Base-by-base conservation (phyloP, 164 flowering plant genomes). In the Magnolia changhungtana region DNA sequence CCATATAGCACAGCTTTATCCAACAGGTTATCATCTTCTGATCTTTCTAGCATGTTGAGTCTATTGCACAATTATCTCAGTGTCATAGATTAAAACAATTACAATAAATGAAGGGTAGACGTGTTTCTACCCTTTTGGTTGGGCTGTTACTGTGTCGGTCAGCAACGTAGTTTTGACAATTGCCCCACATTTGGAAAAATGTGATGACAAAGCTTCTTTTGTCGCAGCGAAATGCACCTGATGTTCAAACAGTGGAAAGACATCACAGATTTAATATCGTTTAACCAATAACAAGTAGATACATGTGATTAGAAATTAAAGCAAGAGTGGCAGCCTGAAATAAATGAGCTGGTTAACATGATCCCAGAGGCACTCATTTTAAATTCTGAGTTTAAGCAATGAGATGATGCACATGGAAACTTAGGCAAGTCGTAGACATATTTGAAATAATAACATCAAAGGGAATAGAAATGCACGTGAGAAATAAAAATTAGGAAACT, bases 201-300 rank as follows among this genome's bases (percentile, higher is more conserved):
- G 80, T 69, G 20, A 69, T 58, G 80, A 72, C 16, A 86, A 73
- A 67, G 82, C 82, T 74, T 84, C 86, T 67, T 74, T 84, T 55
- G 85, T 78, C 51, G 85, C 87, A 10, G 80, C 83, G 75, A 79
- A 82, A 75, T 86, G 88, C 72, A 86, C 88, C 88, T 86, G 72
- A 74, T n/a, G 73, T 75, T 71, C 72, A 77, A 29, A n/a, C 68
- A 79, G 27, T 50, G 66, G 63, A 55, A 75, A 71, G 71, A 29
- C 49, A 66, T 50, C 63, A 20, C 16, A 69, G 61, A 1, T 66
- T 74, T 50, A 74, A 58, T 20, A 74, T 74, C 64, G 50, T 50
- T 65, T 58, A 18, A 10, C n/a, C 6, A n/a, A 20, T 70, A 37
- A 70, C 72, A 37, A 37, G 8, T 16, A 19, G 10, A 71, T n/a